Evolutionary conservation across 2,329 filamentous ascomycete species (phyloP).

Genomic region (Aspergillus alliaceus): DNA sequence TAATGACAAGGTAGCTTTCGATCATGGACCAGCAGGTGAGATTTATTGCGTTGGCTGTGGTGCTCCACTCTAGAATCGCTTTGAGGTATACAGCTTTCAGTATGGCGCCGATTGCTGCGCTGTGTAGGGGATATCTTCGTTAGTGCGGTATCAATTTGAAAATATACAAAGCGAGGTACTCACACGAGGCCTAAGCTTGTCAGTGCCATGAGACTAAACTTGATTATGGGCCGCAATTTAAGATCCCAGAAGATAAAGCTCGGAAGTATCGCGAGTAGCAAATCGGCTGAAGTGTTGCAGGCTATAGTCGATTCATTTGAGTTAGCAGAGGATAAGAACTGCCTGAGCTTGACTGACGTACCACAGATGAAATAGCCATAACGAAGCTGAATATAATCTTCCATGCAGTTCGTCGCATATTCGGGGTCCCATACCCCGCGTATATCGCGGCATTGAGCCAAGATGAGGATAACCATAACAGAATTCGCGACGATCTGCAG

Average conservation of each 20-base stretch:
- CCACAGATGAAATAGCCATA: slow-evolving; percentile 31
- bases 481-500: slow-evolving; percentile 25
- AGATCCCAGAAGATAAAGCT: slow-evolving; percentile 15
- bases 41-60: slow-evolving; percentile 21
- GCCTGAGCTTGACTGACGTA: slow-evolving; percentile 27
- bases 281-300: neutral
- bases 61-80: slow-evolving; percentile 23
- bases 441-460: slow-evolving; percentile 24
- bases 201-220: slow-evolving; percentile 28
- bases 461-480: slow-evolving; percentile 25
- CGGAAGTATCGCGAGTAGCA: neutral
- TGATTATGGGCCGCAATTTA: slow-evolving; percentile 30
- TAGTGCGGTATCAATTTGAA: neutral
- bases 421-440: slow-evolving; percentile 23
- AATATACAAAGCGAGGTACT: slow-evolving; percentile 6
- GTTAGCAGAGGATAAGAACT: neutral
- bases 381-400: slow-evolving; percentile 21
- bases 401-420: slow-evolving; percentile 20
- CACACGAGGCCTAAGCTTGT: slow-evolving; percentile 34
- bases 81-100: slow-evolving; percentile 20
- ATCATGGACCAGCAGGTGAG: slow-evolving; percentile 30
- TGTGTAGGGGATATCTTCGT: neutral
- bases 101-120: slow-evolving; percentile 28
- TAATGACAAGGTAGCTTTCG: slow-evolving; percentile 31
- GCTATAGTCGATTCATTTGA: neutral